Percentiles rank a stretch among this genome's conserved stretches.
These are phyloP conservation scores for Giardia duodenalis DNA, from an alignment of 208 protist species.

Conservation along the genomic window DNA sequence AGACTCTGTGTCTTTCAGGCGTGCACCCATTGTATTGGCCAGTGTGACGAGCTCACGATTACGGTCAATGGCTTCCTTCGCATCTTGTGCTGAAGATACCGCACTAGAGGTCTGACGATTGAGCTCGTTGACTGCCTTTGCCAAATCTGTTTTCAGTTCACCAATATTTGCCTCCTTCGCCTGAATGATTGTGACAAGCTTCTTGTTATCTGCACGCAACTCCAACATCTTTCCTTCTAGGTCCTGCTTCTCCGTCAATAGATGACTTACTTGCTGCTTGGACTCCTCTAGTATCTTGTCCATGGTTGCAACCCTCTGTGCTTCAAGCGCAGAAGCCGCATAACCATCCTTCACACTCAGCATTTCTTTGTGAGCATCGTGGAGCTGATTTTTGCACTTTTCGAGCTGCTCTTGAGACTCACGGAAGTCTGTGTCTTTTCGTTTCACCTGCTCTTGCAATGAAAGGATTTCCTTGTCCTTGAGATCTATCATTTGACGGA, in stretches of 20 bases:
- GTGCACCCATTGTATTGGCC: background rate
- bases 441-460: background rate
- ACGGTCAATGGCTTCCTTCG: background rate
- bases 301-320: background rate
- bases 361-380: background rate
- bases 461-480: background rate
- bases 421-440: background rate
- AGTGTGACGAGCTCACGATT: background rate
- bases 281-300: background rate
- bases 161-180: background rate
- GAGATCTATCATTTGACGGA: background rate
- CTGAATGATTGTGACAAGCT: background rate
- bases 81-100: background rate
- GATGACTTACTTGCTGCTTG: background rate
- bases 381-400: background rate
- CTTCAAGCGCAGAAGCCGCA: background rate
- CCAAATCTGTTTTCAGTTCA: background rate
- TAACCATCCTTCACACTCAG: background rate
- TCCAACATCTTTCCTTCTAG: background rate
- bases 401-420: background rate
- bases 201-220: background rate
- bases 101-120: background rate
- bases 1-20: background rate
- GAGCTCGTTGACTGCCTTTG: background rate
- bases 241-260: background rate